Evolutionary conservation across 1,284 basidiomycete species (phyloP), one percentile per base, ranked within the genome.

Genomic region (Meira nashicola): DNA sequence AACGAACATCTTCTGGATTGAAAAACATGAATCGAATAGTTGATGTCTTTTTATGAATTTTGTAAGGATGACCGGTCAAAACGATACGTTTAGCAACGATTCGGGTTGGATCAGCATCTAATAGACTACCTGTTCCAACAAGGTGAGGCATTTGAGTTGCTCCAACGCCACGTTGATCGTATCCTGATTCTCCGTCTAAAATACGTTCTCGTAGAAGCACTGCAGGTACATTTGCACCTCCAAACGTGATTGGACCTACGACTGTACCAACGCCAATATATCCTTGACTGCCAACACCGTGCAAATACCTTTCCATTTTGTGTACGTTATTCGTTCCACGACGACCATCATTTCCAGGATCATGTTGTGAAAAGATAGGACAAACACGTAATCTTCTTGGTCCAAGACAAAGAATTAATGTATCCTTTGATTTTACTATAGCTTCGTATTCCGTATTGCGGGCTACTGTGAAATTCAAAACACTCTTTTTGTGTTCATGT

Each of bases 11-110:
- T 55, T 92, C 91, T 86, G 77, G 87, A 79, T 94, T 89, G 84
- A 98, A 97, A 82, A 98, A 96, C 91, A 99, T 92, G 82, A 96
- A 98, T 50, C 94, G 87, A 70, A 98, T 88, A 5, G 94, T 98
- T 0, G 92, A 93, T 1, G 90, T 94, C 83, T 92, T 94, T 78
- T 93, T 93, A 83, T 98, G 94, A 4, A 97, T 87, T 78, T 94
- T 95, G 86, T 91, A 92, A 0, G 94, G 94, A 79, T 96, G 92
- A 0, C 94, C 94, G 0, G 92, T 92, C 28, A 99, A 83, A 61
- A 97, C 83, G 77, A 95, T 86, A 19, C 93, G 86, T 80, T 99
- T 98, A 51, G 91, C 87, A 63, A 94, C 85, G 78, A 97, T 85
- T 7, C 95, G 86, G 0, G 90, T 92, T 14, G 94, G 91, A 78